A percentile compares a stretch with the other conserved stretches of the same genome.
phyloP scores from a whole-genome alignment of 139 green algal species.

The Tetradesmus obliquus region DNA sequence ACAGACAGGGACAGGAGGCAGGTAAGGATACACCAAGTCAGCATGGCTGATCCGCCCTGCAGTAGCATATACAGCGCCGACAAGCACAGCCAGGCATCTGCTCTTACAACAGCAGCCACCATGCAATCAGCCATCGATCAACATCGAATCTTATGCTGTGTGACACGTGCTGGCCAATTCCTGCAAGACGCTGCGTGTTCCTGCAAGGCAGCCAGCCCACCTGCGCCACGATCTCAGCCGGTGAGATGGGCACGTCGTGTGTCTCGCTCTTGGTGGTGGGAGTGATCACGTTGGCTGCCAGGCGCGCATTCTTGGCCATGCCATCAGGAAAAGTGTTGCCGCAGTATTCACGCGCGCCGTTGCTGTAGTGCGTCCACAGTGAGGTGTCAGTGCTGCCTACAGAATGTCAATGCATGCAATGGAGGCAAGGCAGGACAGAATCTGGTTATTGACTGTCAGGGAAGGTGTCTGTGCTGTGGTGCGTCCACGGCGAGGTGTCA shows the following conservation, averaged over 20 bases:
- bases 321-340: conserved; percentile 96
- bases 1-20: too few relatives aligned
- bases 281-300: conserved; percentile 92
- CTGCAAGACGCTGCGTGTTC: conserved; percentile 1
- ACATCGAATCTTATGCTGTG: too few relatives aligned
- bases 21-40: too few relatives aligned
- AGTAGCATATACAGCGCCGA: too few relatives aligned
- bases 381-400: conserved; percentile 95
- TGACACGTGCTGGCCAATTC: neutral
- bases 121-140: too few relatives aligned
- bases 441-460: neutral
- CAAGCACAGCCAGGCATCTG: too few relatives aligned
- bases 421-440: neutral
- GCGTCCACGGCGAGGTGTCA: neutral
- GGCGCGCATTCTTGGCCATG: conserved; percentile 94
- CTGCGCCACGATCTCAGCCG: conserved; percentile 73
- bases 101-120: too few relatives aligned
- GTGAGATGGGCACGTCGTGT: conserved; percentile 93
- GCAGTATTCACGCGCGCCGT: conserved; percentile 92
- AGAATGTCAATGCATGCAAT: neutral
- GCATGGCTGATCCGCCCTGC: too few relatives aligned
- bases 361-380: conserved; percentile 98
- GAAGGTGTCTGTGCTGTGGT: neutral
- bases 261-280: conserved; percentile 96
- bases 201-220: neutral